Percentiles rank a stretch among this genome's conserved stretches.
These are phyloP conservation scores for Fusarium papillatum DNA, from an alignment of 2,329 filamentous ascomycete genomes.

Conservation along the genomic window DNA sequence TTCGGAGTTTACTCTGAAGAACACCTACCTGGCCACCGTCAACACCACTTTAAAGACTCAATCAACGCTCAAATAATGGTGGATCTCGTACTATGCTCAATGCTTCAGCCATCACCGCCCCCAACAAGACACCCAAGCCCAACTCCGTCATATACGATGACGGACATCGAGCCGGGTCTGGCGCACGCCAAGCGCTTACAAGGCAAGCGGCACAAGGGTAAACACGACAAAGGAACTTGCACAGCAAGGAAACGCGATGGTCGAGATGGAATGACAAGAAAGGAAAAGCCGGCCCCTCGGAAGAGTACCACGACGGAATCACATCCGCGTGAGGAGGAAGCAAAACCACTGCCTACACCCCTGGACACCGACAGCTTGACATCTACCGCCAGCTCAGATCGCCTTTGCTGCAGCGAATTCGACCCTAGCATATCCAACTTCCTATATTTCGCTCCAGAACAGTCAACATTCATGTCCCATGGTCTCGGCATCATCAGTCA, in stretches of 20 bases:
- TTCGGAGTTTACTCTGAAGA: too few relatives aligned
- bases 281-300: not conserved
- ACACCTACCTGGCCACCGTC: not conserved
- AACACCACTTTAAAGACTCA: not conserved
- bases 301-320: not conserved
- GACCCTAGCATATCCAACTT: not conserved
- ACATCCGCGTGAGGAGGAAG: not conserved
- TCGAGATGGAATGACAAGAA: not conserved
- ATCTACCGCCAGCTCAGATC: not conserved
- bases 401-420: not conserved
- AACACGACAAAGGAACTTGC: not conserved
- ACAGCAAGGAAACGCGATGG: not conserved
- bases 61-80: not conserved
- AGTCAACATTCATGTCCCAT: not conserved
- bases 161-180: not conserved
- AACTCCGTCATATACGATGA: not conserved
- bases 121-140: not conserved
- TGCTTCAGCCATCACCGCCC: not conserved
- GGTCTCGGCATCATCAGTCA: not conserved
- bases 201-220: not conserved
- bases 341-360: conserved; percentile 2
- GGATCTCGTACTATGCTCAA: not conserved
- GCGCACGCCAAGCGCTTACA: not conserved
- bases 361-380: not conserved
- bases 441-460: not conserved